Conservation (phyloP, 768 basidiomycete genomes). For the Phylloporus sp. region DNA sequence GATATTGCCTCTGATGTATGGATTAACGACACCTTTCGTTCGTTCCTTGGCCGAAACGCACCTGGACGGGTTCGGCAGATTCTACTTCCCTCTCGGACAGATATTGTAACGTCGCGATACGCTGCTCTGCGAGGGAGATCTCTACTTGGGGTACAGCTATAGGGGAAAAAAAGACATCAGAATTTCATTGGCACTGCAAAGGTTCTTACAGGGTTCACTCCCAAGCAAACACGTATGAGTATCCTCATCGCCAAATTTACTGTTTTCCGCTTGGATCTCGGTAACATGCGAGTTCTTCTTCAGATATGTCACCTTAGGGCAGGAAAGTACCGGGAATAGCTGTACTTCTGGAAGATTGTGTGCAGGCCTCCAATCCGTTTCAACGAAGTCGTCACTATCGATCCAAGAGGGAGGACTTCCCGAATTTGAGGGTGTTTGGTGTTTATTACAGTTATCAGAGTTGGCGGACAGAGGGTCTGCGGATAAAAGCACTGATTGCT, state of each 20-base stretch:
- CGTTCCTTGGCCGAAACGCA: conserved; percentile 1
- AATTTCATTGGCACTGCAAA: conserved; percentile 3
- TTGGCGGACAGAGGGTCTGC: conserved; percentile 42
- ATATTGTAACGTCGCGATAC: conserved; percentile 46
- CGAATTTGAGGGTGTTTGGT: conserved; percentile 23
- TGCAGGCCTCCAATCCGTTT: conserved; percentile 59
- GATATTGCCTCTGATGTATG: conserved; percentile 20
- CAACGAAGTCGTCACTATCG: conserved; percentile 77
- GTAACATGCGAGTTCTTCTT: conserved; percentile 49
- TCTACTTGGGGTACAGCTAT: conserved; percentile 66
- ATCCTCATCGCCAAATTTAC: conserved; percentile 83
- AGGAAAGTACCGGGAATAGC: conserved; percentile 65
- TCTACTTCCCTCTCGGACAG: conserved; percentile 14
- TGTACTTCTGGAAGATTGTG: conserved; percentile 54
- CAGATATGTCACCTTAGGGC: conserved; percentile 81
- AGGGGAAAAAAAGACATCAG: not conserved
- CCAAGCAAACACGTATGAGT: conserved; percentile 81
- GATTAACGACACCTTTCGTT: not conserved
- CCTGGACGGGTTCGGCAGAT: conserved; percentile 11
- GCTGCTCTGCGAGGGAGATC: conserved; percentile 49
- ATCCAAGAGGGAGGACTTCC: conserved; percentile 59
- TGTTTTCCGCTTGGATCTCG: conserved; percentile 40
- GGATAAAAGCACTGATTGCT: conserved; percentile 50
- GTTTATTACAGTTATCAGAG: conserved; percentile 40
- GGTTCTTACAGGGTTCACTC: conserved; percentile 55